Evolutionary conservation across 306 rosid species (phyloP).

Genomic region (Lathyrus sativus): DNA sequence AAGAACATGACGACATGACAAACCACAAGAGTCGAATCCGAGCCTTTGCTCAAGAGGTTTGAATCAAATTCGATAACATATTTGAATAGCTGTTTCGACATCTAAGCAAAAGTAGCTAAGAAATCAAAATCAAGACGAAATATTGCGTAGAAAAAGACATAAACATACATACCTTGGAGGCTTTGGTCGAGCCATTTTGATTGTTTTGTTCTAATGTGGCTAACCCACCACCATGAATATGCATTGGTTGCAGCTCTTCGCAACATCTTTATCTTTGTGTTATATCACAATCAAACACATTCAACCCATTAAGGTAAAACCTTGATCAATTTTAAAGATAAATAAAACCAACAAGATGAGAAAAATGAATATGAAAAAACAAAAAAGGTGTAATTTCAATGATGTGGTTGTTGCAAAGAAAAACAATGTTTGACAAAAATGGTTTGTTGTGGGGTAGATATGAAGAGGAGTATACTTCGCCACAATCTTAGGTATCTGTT

Average conservation of each 20-base stretch:
- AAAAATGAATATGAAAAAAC: conserved; percentile 1
- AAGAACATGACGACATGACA: no score
- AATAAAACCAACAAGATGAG: conserved; percentile 22
- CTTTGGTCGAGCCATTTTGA: conserved; percentile 97
- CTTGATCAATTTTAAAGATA: conserved; percentile 17
- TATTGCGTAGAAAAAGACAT: not conserved
- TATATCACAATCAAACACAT: conserved; percentile 30
- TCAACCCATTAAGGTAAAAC: conserved; percentile 39
- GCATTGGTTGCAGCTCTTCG: conserved; percentile 94
- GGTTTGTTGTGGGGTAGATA: conserved; percentile 37
- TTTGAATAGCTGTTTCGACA: not conserved
- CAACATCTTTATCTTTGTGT: conserved; percentile 58
- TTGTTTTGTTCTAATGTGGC: conserved; percentile 95
- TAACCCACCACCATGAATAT: conserved; percentile 99
- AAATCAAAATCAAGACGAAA: not conserved
- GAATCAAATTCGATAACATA: no score
- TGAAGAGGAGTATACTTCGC: conserved; percentile 64
- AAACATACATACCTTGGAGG: conserved; percentile 70
- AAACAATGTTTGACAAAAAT: conserved; percentile 32
- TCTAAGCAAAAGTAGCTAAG: not conserved
- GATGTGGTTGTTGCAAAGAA: conserved; percentile 33
- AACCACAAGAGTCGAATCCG: no score
- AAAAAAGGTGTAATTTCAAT: conserved; percentile 1
- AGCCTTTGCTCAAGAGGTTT: no score
- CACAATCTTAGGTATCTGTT: conserved; percentile 51